phyloP scores from a whole-genome alignment of 2,329 filamentous ascomycete genomes.

The Pseudohalonectria lignicola region DNA sequence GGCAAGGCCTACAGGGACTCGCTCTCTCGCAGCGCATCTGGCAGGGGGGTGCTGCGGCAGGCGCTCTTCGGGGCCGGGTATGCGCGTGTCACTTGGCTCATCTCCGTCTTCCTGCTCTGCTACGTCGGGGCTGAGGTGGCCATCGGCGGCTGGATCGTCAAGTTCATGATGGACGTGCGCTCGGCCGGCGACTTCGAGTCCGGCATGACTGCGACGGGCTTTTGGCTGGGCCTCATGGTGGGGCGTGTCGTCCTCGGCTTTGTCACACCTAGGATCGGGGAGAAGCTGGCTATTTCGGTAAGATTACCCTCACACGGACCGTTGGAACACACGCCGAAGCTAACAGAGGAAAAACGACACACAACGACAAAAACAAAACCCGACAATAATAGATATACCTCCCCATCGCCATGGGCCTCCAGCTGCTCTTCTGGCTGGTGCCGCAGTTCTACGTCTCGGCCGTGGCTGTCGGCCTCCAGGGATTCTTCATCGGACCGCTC shows the following conservation, averaged over 20 bases:
- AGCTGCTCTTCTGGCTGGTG: slow-evolving; percentile 73
- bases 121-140: slow-evolving; percentile 70
- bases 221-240: slow-evolving; percentile 74
- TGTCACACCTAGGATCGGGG: slow-evolving; percentile 61
- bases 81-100: slow-evolving; percentile 56
- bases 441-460: slow-evolving; percentile 65
- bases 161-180: slow-evolving; percentile 76
- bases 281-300: slow-evolving; percentile 49
- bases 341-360: too few relatives aligned
- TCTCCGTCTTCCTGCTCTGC: slow-evolving; percentile 61
- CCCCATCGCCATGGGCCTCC: slow-evolving; percentile 46
- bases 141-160: slow-evolving; percentile 60
- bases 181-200: slow-evolving; percentile 57
- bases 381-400: slow-evolving; percentile 39
- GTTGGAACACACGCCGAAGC: too few relatives aligned
- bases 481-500: slow-evolving; percentile 70
- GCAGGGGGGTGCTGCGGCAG: slow-evolving; percentile 25
- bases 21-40: not conserved
- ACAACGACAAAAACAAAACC: not conserved
- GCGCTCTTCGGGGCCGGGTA: slow-evolving; percentile 1
- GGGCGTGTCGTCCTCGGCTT: slow-evolving; percentile 67
- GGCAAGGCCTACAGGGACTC: slow-evolving; percentile 41
- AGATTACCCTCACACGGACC: too few relatives aligned
- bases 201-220: slow-evolving; percentile 67
- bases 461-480: slow-evolving; percentile 59